A percentile compares a stretch with the other conserved stretches of the same genome.
Conservation (phyloP, 257 asterid genomes). For the Scutellaria baicalensis region DNA sequence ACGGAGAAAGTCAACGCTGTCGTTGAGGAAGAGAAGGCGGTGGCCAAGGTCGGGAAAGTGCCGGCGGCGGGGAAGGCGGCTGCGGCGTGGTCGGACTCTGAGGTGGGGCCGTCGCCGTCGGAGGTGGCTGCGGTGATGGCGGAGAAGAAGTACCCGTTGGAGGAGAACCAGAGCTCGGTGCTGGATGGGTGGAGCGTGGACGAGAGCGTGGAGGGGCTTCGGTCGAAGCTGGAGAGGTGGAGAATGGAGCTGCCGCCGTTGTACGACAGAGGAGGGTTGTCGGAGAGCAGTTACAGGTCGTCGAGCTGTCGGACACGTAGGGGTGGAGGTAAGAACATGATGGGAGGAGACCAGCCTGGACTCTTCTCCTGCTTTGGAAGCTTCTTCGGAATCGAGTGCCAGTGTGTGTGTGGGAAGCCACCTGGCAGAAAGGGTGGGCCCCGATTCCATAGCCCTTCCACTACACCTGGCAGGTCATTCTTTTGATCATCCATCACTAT, state of each 20-base stretch:
- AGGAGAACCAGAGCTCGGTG: conserved; percentile 66
- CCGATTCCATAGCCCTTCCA: conserved; percentile 41
- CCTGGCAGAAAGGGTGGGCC: conserved; percentile 20
- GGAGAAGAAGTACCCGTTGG: conserved; percentile 46
- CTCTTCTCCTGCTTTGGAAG: conserved; percentile 76
- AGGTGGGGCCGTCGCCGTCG: conserved; percentile 85
- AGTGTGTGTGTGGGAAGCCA: conserved; percentile 87
- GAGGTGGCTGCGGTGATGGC: conserved; percentile 81
- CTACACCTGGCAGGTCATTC: conserved; percentile 42
- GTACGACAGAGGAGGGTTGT: conserved; percentile 43
- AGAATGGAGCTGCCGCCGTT: conserved; percentile 72
- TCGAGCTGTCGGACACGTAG: conserved; percentile 28
- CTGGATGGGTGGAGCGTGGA: conserved; percentile 92
- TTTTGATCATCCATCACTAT: too few species aligned
- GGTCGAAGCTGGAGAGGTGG: conserved; percentile 88
- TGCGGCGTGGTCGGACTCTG: conserved; percentile 54
- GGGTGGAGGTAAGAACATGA: not conserved
- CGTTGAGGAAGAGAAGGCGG: too few species aligned
- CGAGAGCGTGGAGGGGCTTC: conserved; percentile 79
- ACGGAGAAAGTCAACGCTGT: not conserved
- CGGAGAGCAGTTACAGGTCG: conserved; percentile 56
- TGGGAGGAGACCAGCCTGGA: conserved; percentile 34
- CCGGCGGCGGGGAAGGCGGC: conserved; percentile 21
- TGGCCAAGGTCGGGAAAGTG: too few species aligned
- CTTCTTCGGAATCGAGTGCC: conserved; percentile 65